These are phyloP conservation scores for Podila epicladia DNA, from an alignment of 192 early-diverging fungal genomes.

Conservation along the genomic window DNA sequence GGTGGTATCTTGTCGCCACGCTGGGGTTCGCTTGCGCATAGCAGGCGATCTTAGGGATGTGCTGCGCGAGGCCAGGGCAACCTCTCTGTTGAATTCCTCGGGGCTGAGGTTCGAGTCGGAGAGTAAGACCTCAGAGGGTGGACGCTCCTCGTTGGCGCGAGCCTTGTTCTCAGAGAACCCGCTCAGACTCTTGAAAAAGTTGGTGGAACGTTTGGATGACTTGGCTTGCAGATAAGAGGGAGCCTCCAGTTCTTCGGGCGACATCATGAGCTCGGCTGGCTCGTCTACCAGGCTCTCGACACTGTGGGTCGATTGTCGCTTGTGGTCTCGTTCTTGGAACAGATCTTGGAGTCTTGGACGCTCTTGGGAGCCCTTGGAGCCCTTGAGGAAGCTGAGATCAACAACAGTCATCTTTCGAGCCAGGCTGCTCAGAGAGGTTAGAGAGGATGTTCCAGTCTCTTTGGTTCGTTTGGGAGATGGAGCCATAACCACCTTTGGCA, in stretches of 20 bases:
- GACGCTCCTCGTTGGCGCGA: constrained; percentile 18
- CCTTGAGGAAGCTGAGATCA: constrained; percentile 13
- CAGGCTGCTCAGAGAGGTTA: constrained; percentile 7
- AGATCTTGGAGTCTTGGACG: constrained; percentile 14
- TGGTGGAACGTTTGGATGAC: constrained; percentile 4
- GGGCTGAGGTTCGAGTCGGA: constrained; percentile 33
- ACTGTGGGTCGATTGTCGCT: constrained; percentile 4
- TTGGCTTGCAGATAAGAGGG: constrained; percentile 2
- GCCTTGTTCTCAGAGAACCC: constrained; percentile 5
- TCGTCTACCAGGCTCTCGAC: constrained; percentile 9
- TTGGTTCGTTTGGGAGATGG: constrained; percentile 1
- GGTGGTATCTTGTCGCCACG: not conserved
- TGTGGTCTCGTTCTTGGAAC: constrained; percentile 15
- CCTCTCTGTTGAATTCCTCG: constrained; percentile 23
- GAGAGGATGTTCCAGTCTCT: not conserved
- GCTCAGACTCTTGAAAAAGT: constrained; percentile 27
- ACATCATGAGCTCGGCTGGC: constrained; percentile 1
- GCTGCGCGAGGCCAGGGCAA: constrained; percentile 23
- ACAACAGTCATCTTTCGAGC: constrained; percentile 16
- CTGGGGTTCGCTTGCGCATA: constrained; percentile 2
- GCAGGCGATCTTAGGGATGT: constrained; percentile 17
- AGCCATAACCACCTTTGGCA: constrained; percentile 1
- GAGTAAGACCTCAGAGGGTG: constrained; percentile 28
- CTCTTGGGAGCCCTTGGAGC: not conserved
- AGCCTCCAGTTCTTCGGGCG: constrained; percentile 18